These are phyloP conservation scores for Botrytis paeoniae DNA, from an alignment of 2,329 filamentous ascomycete genomes.

Conservation along the genomic window DNA sequence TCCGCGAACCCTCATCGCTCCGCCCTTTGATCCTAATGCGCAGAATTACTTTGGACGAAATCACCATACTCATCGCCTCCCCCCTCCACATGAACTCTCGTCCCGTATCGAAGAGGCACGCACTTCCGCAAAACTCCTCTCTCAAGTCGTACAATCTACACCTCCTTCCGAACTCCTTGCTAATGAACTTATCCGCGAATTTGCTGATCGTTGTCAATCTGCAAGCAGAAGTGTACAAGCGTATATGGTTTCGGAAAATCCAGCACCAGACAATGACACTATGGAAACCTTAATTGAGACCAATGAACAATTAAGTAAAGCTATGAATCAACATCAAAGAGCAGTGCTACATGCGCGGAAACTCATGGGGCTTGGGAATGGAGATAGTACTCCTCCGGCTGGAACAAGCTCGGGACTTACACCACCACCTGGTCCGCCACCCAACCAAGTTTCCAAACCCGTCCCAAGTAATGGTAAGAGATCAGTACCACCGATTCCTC, in stretches of 20 bases:
- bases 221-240: constrained; percentile 79
- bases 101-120: constrained; percentile 84
- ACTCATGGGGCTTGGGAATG: constrained; percentile 44
- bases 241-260: constrained; percentile 79
- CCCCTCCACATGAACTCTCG: constrained; percentile 72
- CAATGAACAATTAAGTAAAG: constrained; percentile 83
- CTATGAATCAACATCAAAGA: constrained; percentile 80
- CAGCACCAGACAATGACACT: constrained; percentile 85
- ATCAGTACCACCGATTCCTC: constrained; percentile 30
- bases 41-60: constrained; percentile 46
- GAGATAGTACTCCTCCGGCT: constrained; percentile 27
- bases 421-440: constrained; percentile 27
- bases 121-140: constrained; percentile 87
- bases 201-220: constrained; percentile 78
- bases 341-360: constrained; percentile 66
- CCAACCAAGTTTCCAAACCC: constrained; percentile 16
- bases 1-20: constrained; percentile 45
- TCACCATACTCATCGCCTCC: constrained; percentile 50
- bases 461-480: constrained; percentile 9
- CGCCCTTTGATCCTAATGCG: constrained; percentile 42
- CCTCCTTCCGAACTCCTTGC: constrained; percentile 69
- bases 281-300: constrained; percentile 92
- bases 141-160: constrained; percentile 86
- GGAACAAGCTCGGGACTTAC: constrained; percentile 27
- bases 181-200: constrained; percentile 92